Evolutionary conservation across 139 green algal genomes (phyloP).

Genomic region (Monoraphidium neglectum): DNA sequence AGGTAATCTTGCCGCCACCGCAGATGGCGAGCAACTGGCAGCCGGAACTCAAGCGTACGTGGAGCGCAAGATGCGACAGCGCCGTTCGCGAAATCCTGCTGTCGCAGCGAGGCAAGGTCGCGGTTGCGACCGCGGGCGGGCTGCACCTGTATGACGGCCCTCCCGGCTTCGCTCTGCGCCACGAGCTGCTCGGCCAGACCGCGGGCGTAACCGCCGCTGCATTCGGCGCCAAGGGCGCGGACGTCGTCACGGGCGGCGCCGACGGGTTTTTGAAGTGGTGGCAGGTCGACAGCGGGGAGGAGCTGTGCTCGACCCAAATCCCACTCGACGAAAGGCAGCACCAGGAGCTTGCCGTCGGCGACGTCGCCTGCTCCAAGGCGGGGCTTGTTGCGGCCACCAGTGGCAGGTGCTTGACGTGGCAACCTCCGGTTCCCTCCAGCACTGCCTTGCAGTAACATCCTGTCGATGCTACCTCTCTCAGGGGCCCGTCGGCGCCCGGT

Average conservation of each 20-base stretch:
- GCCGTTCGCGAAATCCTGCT: constrained; percentile 29
- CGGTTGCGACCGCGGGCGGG: constrained; percentile 16
- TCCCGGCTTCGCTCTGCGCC: constrained; percentile 14
- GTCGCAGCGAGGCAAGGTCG: constrained; percentile 35
- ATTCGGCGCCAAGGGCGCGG: constrained; percentile 29
- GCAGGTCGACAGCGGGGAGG: constrained; percentile 47
- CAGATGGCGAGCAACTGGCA: constrained; percentile 7
- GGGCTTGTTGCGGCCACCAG: constrained; percentile 43
- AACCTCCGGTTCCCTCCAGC: not conserved
- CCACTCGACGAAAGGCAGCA: constrained; percentile 17
- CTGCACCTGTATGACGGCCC: constrained; percentile 27
- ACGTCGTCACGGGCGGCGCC: constrained; percentile 40
- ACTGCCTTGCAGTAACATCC: not conserved
- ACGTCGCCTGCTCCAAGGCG: constrained; percentile 29
- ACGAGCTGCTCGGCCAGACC: constrained; percentile 31
- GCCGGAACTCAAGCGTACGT: constrained; percentile 24
- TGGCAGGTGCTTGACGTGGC: constrained; percentile 31
- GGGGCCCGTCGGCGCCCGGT: not conserved
- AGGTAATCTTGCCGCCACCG: not conserved
- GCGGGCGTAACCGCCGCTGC: constrained; percentile 33
- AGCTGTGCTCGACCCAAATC: constrained; percentile 44
- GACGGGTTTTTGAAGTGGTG: constrained; percentile 60
- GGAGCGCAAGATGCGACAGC: constrained; percentile 13
- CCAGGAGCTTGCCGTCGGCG: constrained; percentile 33
- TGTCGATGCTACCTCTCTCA: not conserved